Percentiles rank a stretch among this genome's conserved stretches.
Evolutionary conservation across 306 rosid genomes (phyloP).

Genomic region (Pyrus pyrifolia): DNA sequence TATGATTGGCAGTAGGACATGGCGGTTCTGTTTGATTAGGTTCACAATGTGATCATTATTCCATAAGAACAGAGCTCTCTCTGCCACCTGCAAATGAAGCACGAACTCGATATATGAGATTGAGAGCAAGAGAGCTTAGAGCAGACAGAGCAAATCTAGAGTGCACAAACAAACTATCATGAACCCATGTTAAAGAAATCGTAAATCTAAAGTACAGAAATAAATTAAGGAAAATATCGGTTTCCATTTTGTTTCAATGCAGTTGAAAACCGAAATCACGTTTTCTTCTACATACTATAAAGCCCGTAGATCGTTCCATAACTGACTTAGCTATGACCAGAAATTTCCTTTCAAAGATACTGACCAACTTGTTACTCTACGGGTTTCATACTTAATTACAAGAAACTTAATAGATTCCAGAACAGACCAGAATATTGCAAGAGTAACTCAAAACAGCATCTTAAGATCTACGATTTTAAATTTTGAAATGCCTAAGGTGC

Average conservation of each 20-base stretch:
- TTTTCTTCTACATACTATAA: neutral
- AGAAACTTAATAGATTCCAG: neutral
- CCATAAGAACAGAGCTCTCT: constrained; percentile 94
- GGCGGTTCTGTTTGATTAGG: constrained; percentile 76
- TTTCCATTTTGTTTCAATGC: neutral
- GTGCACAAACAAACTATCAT: neutral
- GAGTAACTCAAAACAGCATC: neutral
- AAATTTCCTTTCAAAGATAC: neutral
- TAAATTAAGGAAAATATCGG: neutral
- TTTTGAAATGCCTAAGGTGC: neutral
- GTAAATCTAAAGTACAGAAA: neutral
- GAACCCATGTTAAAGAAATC: neutral
- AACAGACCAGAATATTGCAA: neutral
- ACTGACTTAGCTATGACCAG: neutral
- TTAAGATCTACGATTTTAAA: neutral
- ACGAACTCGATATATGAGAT: neutral
- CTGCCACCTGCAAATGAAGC: constrained; percentile 72
- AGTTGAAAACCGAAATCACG: neutral
- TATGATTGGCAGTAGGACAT: constrained; percentile 67
- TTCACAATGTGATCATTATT: constrained; percentile 78
- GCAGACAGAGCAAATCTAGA: neutral
- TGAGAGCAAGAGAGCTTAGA: neutral
- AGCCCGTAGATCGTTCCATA: neutral
- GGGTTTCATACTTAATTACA: neutral
- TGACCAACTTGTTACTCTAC: neutral